phyloP scores from a whole-genome alignment of 2,329 filamentous ascomycete genomes.

The Talaromyces sp. region DNA sequence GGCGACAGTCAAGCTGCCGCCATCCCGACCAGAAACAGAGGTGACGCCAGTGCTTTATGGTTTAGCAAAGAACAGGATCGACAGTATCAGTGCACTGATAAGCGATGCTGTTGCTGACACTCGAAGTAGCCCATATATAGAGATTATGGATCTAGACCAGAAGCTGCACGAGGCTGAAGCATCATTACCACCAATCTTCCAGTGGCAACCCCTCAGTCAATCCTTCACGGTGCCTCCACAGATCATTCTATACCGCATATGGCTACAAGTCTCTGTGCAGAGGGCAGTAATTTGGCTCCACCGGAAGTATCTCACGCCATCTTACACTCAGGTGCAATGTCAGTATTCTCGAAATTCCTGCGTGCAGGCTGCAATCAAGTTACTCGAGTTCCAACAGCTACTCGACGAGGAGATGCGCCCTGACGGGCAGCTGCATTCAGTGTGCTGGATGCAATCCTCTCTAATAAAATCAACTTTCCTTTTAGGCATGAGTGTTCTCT shows the following conservation, averaged over 20 bases:
- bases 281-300: slow-evolving; percentile 34
- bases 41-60: slow-evolving; percentile 8
- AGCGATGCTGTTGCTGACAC: neutral
- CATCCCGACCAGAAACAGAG: slow-evolving; percentile 50
- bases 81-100: neutral
- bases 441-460: neutral
- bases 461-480: neutral
- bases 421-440: neutral
- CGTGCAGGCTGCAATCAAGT: slow-evolving; percentile 45
- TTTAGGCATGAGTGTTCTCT: neutral
- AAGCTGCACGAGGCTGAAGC: slow-evolving; percentile 20
- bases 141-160: slow-evolving; percentile 24
- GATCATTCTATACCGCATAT: slow-evolving; percentile 1
- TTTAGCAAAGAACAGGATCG: slow-evolving; percentile 2
- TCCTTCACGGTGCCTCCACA: neutral
- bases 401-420: slow-evolving; percentile 43
- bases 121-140: neutral
- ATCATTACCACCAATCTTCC: neutral
- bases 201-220: neutral
- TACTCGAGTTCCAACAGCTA: slow-evolving; percentile 48
- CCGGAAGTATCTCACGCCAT: slow-evolving; percentile 43
- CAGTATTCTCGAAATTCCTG: slow-evolving; percentile 44
- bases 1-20: slow-evolving; percentile 48
- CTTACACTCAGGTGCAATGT: slow-evolving; percentile 25
- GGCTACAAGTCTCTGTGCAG: neutral